Percentiles rank a stretch among this genome's conserved stretches.
phyloP scores from a whole-genome alignment of 1,284 basidiomycete genomes.

The Mycena citricolor region DNA sequence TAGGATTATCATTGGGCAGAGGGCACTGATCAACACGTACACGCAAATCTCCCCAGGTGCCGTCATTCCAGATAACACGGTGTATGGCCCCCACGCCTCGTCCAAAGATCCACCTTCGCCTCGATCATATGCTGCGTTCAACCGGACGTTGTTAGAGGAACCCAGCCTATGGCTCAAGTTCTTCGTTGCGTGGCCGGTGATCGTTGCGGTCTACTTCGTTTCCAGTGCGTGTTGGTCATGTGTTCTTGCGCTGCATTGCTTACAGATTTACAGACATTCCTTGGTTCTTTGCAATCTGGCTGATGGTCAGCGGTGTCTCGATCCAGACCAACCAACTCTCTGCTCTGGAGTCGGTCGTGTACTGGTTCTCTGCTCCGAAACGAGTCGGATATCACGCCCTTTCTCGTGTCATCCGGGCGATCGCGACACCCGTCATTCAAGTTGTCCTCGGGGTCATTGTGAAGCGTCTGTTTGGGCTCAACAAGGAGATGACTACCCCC shows the following conservation, averaged over 20 bases:
- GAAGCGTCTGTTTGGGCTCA: slow-evolving; percentile 42
- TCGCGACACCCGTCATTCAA: slow-evolving; percentile 39
- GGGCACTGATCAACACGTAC: slow-evolving; percentile 43
- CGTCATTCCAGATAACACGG: slow-evolving; percentile 34
- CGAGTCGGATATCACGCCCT: slow-evolving; percentile 41
- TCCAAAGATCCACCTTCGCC: slow-evolving; percentile 41
- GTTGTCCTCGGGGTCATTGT: slow-evolving; percentile 39
- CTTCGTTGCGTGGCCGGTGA: slow-evolving; percentile 40
- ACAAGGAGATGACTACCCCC: slow-evolving; percentile 30
- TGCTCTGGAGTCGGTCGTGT: slow-evolving; percentile 40
- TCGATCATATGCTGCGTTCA: slow-evolving; percentile 37
- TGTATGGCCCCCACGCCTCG: slow-evolving; percentile 46
- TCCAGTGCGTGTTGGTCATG: slow-evolving; percentile 18
- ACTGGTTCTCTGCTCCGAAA: slow-evolving; percentile 42
- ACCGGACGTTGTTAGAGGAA: slow-evolving; percentile 33
- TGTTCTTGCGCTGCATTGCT: neutral
- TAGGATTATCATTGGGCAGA: slow-evolving; percentile 37
- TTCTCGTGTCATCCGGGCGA: slow-evolving; percentile 39
- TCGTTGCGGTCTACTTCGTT: slow-evolving; percentile 32
- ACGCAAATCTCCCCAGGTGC: slow-evolving; percentile 44
- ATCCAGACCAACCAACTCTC: slow-evolving; percentile 29
- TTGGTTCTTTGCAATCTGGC: slow-evolving; percentile 39
- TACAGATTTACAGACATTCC: slow-evolving; percentile 34
- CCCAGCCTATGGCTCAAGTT: slow-evolving; percentile 35
- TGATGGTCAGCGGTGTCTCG: slow-evolving; percentile 36